Evolutionary conservation across 1,284 basidiomycete species (phyloP), one percentile per base, ranked within the genome.

Genomic region (Puccinia sorghi): DNA sequence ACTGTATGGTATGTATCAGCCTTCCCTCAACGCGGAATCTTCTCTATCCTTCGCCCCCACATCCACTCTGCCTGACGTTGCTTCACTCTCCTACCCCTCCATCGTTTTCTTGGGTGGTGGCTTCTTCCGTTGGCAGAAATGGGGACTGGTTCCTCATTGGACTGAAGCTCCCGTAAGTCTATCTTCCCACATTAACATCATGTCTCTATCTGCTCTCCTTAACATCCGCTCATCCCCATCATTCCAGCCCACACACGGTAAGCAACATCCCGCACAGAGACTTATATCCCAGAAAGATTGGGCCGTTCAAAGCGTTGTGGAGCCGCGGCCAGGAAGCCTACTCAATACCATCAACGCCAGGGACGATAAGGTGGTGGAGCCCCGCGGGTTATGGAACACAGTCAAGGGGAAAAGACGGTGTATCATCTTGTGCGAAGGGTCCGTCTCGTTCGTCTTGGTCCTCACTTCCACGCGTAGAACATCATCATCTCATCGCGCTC

Each of bases 331-430:
- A 80, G 88, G 88, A 72, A 86, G 86, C n/a, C 81, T 82, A 12
- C 85, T 93, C 78, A 92, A 89, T 82, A 95, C 94, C 0, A 96
- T 93, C 81, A 98, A 97, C 82, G 93, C 94, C 0, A 89, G 93
- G 27, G 88, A 90, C 11, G 95, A 97, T 84, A 91, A 90, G 48
- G 87, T 98, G 17, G 85, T 92, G 50, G 75, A 79, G 85, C 84
- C 56, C 3, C 84, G 85, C 6, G 91, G 92, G 0, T 91, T 94
- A 88, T 94, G 93, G 93, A 89, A 87, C 48, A 89, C 88, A 80
- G 88, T 93, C 81, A 92, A 92, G 48, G 48, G 52, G 15, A 78
- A 32, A 25, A 66, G 61, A 25, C 59, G 84, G 1, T 84, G 84
- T 41, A 81, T 84, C 15, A 80, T 84, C 27, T 82, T 83, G 17